phyloP scores from a whole-genome alignment of 164 flowering plant species.

The Warburgia ugandensis region DNA sequence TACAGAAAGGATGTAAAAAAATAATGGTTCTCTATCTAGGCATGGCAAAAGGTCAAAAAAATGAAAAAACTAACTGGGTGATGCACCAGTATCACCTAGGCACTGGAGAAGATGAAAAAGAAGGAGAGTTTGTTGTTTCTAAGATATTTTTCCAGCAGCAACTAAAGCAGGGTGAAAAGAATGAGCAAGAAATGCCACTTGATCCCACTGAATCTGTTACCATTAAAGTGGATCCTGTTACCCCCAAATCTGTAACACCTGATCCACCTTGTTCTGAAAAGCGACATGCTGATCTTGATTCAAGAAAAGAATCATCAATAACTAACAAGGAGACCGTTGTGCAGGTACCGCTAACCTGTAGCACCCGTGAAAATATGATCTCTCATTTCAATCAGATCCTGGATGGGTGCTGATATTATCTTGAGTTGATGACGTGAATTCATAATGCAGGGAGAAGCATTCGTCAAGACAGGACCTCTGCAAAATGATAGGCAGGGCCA shows the following conservation, averaged over 20 bases:
- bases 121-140: slow-evolving; percentile 77
- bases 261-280: slow-evolving; percentile 58
- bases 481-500: slow-evolving; percentile 23
- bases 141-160: slow-evolving; percentile 80
- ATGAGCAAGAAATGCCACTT: slow-evolving; percentile 33
- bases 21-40: slow-evolving; percentile 87
- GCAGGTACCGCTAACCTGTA: slow-evolving; percentile 30
- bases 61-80: slow-evolving; percentile 94
- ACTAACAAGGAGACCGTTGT: slow-evolving; percentile 9
- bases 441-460: slow-evolving; percentile 12
- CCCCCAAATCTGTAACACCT: slow-evolving; percentile 71
- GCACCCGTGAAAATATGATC: background rate
- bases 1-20: slow-evolving; percentile 82
- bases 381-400: background rate
- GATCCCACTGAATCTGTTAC: slow-evolving; percentile 20
- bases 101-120: slow-evolving; percentile 78
- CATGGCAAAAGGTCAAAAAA: slow-evolving; percentile 47
- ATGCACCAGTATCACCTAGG: slow-evolving; percentile 98
- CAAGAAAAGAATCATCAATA: slow-evolving; percentile 16
- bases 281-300: slow-evolving; percentile 17
- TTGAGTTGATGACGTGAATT: background rate
- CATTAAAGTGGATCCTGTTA: slow-evolving; percentile 54
- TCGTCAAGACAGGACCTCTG: slow-evolving; percentile 12
- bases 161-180: slow-evolving; percentile 44
- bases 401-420: background rate